phyloP scores from a whole-genome alignment of 441 rosid genomes.

The Syzygium syzygioides region DNA sequence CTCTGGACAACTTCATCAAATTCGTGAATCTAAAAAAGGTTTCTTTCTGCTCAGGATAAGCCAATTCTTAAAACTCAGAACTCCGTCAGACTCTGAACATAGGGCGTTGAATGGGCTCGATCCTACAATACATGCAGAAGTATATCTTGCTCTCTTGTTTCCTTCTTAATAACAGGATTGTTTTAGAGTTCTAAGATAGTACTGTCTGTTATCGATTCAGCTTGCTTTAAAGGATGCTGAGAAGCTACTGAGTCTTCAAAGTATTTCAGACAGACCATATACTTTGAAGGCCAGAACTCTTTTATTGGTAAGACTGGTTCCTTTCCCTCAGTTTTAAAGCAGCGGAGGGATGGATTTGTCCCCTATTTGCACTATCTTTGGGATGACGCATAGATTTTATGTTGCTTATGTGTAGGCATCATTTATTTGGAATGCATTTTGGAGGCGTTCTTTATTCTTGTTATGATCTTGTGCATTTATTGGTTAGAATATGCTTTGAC shows the following conservation, averaged over 20 bases:
- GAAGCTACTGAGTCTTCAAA: slow-evolving; percentile 50
- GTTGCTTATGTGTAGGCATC: not conserved
- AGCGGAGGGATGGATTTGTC: not conserved
- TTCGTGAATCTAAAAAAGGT: slow-evolving; percentile 1
- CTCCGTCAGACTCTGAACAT: slow-evolving; percentile 69
- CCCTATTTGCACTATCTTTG: not conserved
- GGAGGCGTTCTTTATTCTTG: not conserved
- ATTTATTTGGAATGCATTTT: not conserved
- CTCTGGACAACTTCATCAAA: not conserved
- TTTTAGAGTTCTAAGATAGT: not conserved
- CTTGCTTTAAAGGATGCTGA: slow-evolving; percentile 96
- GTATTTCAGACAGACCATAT: slow-evolving; percentile 49
- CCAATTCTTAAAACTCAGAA: slow-evolving; percentile 61
- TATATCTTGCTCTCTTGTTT: slow-evolving; percentile 25
- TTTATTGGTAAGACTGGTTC: slow-evolving; percentile 47
- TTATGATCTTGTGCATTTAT: not conserved
- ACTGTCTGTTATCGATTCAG: slow-evolving; percentile 34
- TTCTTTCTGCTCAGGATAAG: slow-evolving; percentile 49
- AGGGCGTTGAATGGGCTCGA: slow-evolving; percentile 80
- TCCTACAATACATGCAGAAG: slow-evolving; percentile 91
- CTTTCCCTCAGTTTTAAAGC: not conserved
- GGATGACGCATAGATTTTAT: not conserved
- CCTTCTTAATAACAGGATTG: not conserved
- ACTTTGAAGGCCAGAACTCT: slow-evolving; percentile 65
- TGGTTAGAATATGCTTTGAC: not conserved